Conservation (phyloP, 1,284 basidiomycete species). For the Pseudozyma flocculosa region DNA sequence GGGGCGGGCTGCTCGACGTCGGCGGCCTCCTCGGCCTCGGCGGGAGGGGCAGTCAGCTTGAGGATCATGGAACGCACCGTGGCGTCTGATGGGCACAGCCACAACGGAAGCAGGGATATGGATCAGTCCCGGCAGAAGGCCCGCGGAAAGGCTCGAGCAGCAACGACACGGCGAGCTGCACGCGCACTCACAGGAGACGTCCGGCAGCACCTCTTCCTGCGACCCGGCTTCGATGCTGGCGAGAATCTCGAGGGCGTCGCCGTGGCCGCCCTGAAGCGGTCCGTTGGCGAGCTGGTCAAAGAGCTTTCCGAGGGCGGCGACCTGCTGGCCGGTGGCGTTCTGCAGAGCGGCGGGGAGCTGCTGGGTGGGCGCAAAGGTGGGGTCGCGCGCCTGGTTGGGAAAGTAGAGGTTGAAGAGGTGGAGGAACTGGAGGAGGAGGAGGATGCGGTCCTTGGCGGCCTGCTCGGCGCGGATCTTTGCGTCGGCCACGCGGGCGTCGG, state of each 20-base stretch:
- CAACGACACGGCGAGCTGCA: too few species aligned
- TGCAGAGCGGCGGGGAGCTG: conserved; percentile 22
- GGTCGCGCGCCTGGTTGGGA: conserved; percentile 13
- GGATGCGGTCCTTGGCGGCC: conserved; percentile 14
- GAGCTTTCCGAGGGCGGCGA: conserved; percentile 24
- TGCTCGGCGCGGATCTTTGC: conserved; percentile 1
- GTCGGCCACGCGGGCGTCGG: conserved; percentile 1
- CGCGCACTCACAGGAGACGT: conserved; percentile 13
- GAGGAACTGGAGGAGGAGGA: conserved; percentile 36
- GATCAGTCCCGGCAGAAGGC: too few species aligned
- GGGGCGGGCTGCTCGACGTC: too few species aligned
- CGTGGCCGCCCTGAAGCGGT: conserved; percentile 25
- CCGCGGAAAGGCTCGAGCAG: too few species aligned
- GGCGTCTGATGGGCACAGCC: background rate
- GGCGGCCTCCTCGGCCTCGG: conserved; percentile 3
- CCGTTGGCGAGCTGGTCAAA: conserved; percentile 36
- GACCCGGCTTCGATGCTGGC: conserved; percentile 20
- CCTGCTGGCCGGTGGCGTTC: conserved; percentile 31
- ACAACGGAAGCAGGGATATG: background rate
- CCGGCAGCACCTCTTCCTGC: conserved; percentile 20
- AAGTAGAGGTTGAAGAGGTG: conserved; percentile 39
- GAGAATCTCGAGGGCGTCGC: conserved; percentile 27
- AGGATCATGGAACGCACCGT: conserved; percentile 28
- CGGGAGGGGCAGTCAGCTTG: conserved; percentile 29
- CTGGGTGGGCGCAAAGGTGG: conserved; percentile 17